Conservation (phyloP, 495 filamentous ascomycete genomes). For the Tetracladium marchalianum region DNA sequence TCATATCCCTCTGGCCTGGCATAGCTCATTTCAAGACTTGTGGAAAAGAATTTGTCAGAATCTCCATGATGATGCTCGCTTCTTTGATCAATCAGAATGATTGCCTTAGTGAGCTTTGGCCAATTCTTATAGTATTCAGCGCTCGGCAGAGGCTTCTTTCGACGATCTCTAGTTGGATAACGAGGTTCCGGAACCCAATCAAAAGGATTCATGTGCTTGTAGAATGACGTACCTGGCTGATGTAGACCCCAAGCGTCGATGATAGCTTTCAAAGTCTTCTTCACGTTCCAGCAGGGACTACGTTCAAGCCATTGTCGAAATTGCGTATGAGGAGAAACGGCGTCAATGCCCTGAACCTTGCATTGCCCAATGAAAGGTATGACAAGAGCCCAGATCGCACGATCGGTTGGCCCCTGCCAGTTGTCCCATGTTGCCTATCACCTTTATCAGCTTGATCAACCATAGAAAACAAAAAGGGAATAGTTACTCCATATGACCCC, state of each 20-base stretch:
- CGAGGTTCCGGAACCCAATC: too few relatives aligned
- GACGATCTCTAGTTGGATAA: too few relatives aligned
- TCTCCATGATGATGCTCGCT: not conserved
- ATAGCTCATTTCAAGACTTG: not conserved
- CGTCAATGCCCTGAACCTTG: constrained; percentile 1
- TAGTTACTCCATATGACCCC: constrained; percentile 12
- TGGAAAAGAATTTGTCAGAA: not conserved
- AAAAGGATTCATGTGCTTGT: too few relatives aligned
- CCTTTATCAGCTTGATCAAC: too few relatives aligned
- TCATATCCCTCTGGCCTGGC: not conserved
- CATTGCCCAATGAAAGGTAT: not conserved
- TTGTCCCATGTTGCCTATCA: too few relatives aligned
- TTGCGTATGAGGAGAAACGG: not conserved
- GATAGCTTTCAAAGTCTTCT: constrained; percentile 6
- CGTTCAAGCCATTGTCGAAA: constrained; percentile 16
- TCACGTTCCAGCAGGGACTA: constrained; percentile 7
- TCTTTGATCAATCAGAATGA: constrained; percentile 2
- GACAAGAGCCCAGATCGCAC: constrained; percentile 11
- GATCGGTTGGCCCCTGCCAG: constrained; percentile 4
- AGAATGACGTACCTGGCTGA: not conserved
- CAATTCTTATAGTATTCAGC: too few relatives aligned
- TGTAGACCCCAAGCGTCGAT: not conserved
- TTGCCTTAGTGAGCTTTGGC: too few relatives aligned
- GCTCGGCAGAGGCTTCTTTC: too few relatives aligned
- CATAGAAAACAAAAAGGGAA: too few relatives aligned